Percentiles rank a stretch among this genome's conserved stretches.
These are phyloP conservation scores for Rhodotorula babjevae DNA, from an alignment of 768 basidiomycete species.

Conservation along the genomic window DNA sequence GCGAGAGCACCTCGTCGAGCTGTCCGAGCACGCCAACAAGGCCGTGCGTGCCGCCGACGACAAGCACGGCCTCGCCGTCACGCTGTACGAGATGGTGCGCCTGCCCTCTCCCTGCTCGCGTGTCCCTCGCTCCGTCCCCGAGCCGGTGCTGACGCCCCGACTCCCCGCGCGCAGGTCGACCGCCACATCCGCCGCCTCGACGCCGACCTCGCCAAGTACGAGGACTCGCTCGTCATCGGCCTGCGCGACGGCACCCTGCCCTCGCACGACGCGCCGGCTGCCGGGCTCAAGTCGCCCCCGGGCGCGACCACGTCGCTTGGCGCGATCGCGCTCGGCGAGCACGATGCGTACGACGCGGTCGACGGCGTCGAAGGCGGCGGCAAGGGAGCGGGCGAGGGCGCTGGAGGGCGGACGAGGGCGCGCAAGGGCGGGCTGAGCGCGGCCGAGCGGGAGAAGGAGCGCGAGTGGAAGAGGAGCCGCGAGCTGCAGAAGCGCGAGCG, in stretches of 20 bases:
- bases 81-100: constrained; percentile 63
- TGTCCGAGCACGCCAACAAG: constrained; percentile 2
- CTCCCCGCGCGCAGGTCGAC: constrained; percentile 56
- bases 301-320: constrained; percentile 5
- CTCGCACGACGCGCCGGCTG: constrained; percentile 34
- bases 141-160: neutral
- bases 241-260: constrained; percentile 55
- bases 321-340: constrained; percentile 6
- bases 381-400: too few relatives aligned
- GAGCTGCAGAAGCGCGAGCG: constrained; percentile 15
- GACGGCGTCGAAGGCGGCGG: neutral
- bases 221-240: constrained; percentile 57
- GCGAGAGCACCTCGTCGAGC: neutral
- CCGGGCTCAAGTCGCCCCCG: neutral
- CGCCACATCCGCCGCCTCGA: constrained; percentile 73
- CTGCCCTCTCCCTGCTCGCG: neutral
- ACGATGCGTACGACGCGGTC: neutral
- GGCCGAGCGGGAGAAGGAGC: constrained; percentile 4
- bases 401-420: neutral
- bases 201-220: constrained; percentile 63
- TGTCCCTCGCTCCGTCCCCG: neutral
- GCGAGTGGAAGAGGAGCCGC: constrained; percentile 11
- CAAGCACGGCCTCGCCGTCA: constrained; percentile 68
- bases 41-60: constrained; percentile 53
- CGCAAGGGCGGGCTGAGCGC: neutral